Base-by-base conservation (phyloP, 495 filamentous ascomycete genomes). In the Cryomyces minteri region DNA sequence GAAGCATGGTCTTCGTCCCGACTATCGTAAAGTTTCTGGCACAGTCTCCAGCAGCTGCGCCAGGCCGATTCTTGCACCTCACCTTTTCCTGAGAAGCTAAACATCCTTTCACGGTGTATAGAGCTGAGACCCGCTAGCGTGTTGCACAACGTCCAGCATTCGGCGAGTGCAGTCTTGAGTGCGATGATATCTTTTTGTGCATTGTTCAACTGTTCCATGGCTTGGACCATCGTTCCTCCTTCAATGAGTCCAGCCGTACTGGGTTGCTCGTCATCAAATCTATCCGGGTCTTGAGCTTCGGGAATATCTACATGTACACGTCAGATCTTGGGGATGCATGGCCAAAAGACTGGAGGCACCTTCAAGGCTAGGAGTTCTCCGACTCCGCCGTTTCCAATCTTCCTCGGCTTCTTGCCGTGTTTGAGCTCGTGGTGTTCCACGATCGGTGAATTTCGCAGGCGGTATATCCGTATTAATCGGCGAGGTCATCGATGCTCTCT, bases 81-180 rank as follows among this genome's bases (percentile, higher is more conserved):
- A 28, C 77, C 77, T 18, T 77, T 79, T 30, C 74, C 73, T 4
- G 75, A 72, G 44, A 64, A 74, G 54, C 73, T 79, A 56, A 84
- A 84, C 7, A 87, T 78, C 25, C 80, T 68, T 54, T 84, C 73
- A 14, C 84, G 80, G 54, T 94, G 84, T 48, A 81, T 81, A 14
- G 80, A 84, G 62, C 86, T 92, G 29, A 94, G 68, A 43, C 71
- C 80, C 25, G 87, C 84, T 37, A 94, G 65, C 0, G 87, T 92
- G 59, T 93, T 94, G 62, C 87, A 94, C 33, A 94, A 62, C 1
- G 84, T 92, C 87, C 87, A 94, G 61, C 87, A 94, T 66, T 93
- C 87, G 49, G 77, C 75, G 8, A 94, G 68, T 0, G 85, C 87
- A 25, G 75, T 71, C 48, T 71, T 77, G n/a, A 93, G 67, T 11